Percentiles rank a stretch among this genome's conserved stretches.
phyloP scores from a whole-genome alignment of 2,329 filamentous ascomycete genomes.

The Epichloe typhina region DNA sequence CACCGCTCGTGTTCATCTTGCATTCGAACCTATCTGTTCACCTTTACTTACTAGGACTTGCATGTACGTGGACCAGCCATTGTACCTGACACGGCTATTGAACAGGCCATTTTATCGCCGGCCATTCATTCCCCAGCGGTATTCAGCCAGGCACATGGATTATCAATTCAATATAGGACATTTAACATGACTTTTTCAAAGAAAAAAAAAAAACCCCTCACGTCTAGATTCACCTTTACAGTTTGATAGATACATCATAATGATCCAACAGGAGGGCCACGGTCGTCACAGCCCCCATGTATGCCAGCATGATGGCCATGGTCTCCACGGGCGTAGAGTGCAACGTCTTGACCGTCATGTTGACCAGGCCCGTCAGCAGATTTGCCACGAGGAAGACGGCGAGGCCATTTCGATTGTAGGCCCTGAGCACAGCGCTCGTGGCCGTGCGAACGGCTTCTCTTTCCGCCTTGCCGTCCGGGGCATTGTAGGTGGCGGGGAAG shows the following conservation, averaged over 20 bases:
- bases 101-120: too few species aligned
- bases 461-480: slow-evolving; percentile 42
- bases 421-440: slow-evolving; percentile 68
- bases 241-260: slow-evolving; percentile 56
- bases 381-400: slow-evolving; percentile 80
- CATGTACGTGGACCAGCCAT: too few species aligned
- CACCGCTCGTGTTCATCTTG: too few species aligned
- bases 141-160: too few species aligned
- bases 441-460: slow-evolving; percentile 50
- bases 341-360: slow-evolving; percentile 74
- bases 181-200: too few species aligned
- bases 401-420: slow-evolving; percentile 82
- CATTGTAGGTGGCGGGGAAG: slow-evolving; percentile 59
- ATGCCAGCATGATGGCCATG: slow-evolving; percentile 63
- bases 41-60: too few species aligned
- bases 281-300: slow-evolving; percentile 53
- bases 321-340: slow-evolving; percentile 50
- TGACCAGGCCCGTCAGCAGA: slow-evolving; percentile 76
- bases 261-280: slow-evolving; percentile 55
- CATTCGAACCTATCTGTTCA: too few species aligned
- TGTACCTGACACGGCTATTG: too few species aligned
- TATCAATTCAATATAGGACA: too few species aligned
- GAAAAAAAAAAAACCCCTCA: too few species aligned
- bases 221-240: slow-evolving; percentile 25
- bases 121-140: too few species aligned